phyloP scores from a whole-genome alignment of 495 filamentous ascomycete species.

The Xylaria grammica region DNA sequence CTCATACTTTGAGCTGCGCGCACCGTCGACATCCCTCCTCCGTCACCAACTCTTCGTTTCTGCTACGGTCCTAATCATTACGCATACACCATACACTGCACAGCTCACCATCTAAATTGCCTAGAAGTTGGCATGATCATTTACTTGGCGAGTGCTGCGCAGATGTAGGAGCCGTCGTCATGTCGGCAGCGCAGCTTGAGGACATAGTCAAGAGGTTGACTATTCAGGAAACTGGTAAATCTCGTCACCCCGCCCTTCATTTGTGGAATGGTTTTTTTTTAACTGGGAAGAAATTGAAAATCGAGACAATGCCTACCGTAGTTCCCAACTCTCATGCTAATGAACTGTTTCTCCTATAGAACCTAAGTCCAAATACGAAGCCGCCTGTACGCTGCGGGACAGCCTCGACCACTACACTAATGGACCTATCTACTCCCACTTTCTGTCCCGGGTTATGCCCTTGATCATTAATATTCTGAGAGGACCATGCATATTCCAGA shows the following conservation, averaged over 20 bases:
- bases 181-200: conserved; percentile 59
- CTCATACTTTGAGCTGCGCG: not conserved
- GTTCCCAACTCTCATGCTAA: conserved; percentile 1
- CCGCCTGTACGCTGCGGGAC: conserved; percentile 82
- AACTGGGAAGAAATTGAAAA: not conserved
- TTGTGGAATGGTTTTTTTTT: too few species aligned
- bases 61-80: not conserved
- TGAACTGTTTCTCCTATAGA: conserved; percentile 53
- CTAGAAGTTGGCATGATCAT: conserved; percentile 13
- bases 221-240: conserved; percentile 56
- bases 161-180: conserved; percentile 44
- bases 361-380: conserved; percentile 73
- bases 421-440: conserved; percentile 67
- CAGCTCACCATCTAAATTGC: not conserved
- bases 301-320: not conserved
- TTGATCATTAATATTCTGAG: conserved; percentile 85
- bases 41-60: not conserved
- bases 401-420: conserved; percentile 72
- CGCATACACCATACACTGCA: not conserved
- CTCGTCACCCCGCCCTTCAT: not conserved
- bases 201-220: conserved; percentile 59
- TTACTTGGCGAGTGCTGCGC: conserved; percentile 22
- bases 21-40: too few species aligned
- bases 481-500: conserved; percentile 89
- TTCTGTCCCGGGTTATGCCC: conserved; percentile 85